phyloP scores from a whole-genome alignment of 306 rosid genomes.

The Glycine tomentella region DNA sequence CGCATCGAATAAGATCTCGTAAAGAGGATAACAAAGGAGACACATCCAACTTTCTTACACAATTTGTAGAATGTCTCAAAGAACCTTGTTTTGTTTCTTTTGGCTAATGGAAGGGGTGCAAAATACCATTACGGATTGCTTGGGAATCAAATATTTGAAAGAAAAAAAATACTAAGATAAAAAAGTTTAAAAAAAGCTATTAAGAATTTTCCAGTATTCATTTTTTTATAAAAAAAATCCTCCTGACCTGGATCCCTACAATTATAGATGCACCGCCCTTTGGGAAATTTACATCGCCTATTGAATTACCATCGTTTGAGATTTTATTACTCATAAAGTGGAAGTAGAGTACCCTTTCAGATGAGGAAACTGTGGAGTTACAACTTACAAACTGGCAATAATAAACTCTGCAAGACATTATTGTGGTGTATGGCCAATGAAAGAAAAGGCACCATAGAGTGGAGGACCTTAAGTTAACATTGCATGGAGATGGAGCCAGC shows the following conservation, averaged over 20 bases:
- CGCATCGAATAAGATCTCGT: slow-evolving; percentile 2
- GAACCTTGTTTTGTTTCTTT: slow-evolving; percentile 10
- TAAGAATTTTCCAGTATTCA: too few relatives aligned
- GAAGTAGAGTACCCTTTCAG: neutral
- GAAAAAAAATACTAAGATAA: too few relatives aligned
- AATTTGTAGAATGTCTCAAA: slow-evolving; percentile 6
- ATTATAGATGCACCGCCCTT: neutral
- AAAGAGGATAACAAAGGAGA: slow-evolving; percentile 15
- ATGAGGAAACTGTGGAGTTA: neutral
- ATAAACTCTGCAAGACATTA: neutral
- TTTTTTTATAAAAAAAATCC: too few relatives aligned
- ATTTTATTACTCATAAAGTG: neutral
- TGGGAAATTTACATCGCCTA: too few relatives aligned
- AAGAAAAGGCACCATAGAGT: neutral
- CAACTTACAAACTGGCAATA: neutral
- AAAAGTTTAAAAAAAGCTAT: too few relatives aligned
- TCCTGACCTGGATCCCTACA: neutral
- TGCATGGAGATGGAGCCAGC: neutral
- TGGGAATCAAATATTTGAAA: neutral
- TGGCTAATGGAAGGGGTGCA: too few relatives aligned
- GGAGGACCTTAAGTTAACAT: neutral
- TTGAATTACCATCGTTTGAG: neutral
- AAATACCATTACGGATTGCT: neutral
- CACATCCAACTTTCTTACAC: slow-evolving; percentile 1
- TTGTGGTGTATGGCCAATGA: neutral